phyloP scores from a whole-genome alignment of 208 protist genomes.

The Trypanosoma mega region DNA sequence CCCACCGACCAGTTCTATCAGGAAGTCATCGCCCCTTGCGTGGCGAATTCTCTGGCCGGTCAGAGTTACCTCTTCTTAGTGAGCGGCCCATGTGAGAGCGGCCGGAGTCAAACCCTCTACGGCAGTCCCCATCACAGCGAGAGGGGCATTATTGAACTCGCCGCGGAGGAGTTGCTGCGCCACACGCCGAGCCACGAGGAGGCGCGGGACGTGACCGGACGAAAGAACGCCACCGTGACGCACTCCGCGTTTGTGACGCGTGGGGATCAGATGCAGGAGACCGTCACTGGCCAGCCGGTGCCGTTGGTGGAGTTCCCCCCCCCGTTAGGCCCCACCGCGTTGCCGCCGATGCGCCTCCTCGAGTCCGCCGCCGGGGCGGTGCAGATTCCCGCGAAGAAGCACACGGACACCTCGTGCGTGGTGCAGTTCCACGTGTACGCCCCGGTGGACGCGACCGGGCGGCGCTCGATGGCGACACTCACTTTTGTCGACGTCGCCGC shows the following conservation, averaged over 20 bases:
- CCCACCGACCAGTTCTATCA: constrained; percentile 71
- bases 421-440: constrained; percentile 89
- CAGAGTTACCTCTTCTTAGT: constrained; percentile 87
- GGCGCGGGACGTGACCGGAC: constrained; percentile 5
- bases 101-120: constrained; percentile 86
- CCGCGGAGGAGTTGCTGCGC: constrained; percentile 61
- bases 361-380: constrained; percentile 52
- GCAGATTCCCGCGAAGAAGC: constrained; percentile 65
- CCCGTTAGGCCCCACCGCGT: constrained; percentile 58
- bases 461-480: constrained; percentile 80
- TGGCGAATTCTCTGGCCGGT: constrained; percentile 69
- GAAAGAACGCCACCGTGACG: constrained; percentile 57
- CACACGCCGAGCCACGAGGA: neutral
- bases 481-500: constrained; percentile 88
- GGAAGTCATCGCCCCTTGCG: constrained; percentile 78
- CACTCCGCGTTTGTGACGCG: constrained; percentile 77
- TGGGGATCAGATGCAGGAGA: constrained; percentile 59
- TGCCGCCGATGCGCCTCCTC: constrained; percentile 74
- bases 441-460: constrained; percentile 56
- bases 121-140: constrained; percentile 80
- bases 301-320: constrained; percentile 73
- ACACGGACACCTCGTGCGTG: constrained; percentile 73
- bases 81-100: constrained; percentile 71
- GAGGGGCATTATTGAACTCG: constrained; percentile 77
- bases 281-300: constrained; percentile 53